Evolutionary conservation across 1,284 basidiomycete species (phyloP).

Genomic region (Ganoderma leucocontextum): DNA sequence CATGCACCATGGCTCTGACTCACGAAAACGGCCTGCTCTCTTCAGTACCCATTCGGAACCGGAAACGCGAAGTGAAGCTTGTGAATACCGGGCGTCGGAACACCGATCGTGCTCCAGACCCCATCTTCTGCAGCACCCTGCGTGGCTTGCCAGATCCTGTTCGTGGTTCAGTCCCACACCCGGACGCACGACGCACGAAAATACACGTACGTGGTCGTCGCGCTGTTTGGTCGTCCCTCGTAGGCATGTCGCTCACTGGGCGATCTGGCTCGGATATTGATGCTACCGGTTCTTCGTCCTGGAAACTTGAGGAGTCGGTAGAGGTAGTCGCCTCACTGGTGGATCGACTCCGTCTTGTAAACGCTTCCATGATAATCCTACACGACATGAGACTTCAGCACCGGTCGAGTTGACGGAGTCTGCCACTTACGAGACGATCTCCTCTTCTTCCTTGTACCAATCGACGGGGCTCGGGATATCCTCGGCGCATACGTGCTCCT

Average conservation of each 20-base stretch:
- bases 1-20: neutral
- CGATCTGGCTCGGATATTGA: neutral
- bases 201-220: neutral
- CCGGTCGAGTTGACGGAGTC: neutral
- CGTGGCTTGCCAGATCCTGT: neutral
- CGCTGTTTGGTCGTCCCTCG: neutral
- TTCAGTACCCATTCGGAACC: neutral
- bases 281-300: neutral
- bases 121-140: neutral
- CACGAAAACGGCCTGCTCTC: neutral
- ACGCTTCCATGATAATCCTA: neutral
- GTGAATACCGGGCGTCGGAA: neutral
- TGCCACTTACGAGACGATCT: neutral
- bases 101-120: neutral
- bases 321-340: neutral
- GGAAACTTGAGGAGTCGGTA: neutral
- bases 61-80: neutral
- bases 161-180: neutral
- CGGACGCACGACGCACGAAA: neutral
- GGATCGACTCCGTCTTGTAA: neutral
- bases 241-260: neutral
- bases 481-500: conserved; percentile 9
- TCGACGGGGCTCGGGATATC: conserved; percentile 20
- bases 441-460: neutral
- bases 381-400: neutral